phyloP scores from a whole-genome alignment of 495 filamentous ascomycete genomes.

The Usnea hakonensis region DNA sequence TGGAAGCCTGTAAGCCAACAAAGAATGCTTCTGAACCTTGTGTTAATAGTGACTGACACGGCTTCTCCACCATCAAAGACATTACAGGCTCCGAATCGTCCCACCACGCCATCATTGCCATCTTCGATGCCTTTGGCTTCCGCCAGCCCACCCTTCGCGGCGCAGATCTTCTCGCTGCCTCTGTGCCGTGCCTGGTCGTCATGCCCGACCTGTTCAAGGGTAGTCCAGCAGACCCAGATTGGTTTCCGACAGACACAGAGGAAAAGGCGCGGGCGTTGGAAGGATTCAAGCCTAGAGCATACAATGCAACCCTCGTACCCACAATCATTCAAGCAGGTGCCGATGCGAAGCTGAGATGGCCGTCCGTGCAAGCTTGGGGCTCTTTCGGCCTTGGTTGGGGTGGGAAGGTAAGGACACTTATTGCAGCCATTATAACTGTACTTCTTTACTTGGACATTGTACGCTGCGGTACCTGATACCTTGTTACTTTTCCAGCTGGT shows the following conservation, averaged over 20 bases:
- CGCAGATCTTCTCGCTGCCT: constrained; percentile 3
- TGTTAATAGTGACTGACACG: background rate
- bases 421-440: background rate
- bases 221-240: background rate
- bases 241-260: constrained; percentile 9
- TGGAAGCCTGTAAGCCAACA: no score
- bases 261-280: constrained; percentile 2
- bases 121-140: constrained; percentile 11
- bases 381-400: constrained; percentile 6
- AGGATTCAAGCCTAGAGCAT: constrained; percentile 1
- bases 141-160: constrained; percentile 3
- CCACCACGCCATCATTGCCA: constrained; percentile 2
- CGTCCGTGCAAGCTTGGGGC: constrained; percentile 7
- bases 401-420: constrained; percentile 3
- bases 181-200: constrained; percentile 1
- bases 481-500: background rate
- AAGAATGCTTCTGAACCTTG: no score
- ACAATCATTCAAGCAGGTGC: background rate
- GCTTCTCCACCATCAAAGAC: background rate
- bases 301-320: constrained; percentile 1
- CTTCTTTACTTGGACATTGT: background rate
- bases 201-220: constrained; percentile 7
- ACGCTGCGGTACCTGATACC: background rate
- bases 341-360: constrained; percentile 9
- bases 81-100: constrained; percentile 7